A percentile compares a stretch with the other conserved stretches of the same genome.
Evolutionary conservation across 176 grass and related monocot species (phyloP).

Genomic region (Musa itinerans): DNA sequence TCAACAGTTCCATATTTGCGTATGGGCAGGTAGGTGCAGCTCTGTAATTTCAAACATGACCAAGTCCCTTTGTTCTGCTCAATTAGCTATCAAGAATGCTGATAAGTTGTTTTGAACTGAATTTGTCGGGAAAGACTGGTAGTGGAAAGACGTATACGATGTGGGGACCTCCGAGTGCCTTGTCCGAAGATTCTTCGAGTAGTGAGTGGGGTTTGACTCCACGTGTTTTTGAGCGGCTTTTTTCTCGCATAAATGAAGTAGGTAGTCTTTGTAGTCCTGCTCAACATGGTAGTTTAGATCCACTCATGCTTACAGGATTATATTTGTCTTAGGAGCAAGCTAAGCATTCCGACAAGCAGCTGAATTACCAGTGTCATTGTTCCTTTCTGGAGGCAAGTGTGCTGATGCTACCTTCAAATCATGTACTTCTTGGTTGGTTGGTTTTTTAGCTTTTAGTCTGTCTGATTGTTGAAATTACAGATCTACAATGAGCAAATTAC

Average conservation of each 20-base stretch:
- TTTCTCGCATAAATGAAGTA: conserved; percentile 92
- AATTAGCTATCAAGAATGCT: background rate
- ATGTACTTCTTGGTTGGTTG: background rate
- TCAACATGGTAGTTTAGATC: conserved; percentile 2
- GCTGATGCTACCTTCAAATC: conserved; percentile 2
- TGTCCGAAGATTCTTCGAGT: conserved; percentile 54
- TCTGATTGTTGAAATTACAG: conserved; percentile 33
- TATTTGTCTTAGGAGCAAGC: conserved; percentile 68
- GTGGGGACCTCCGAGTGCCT: conserved; percentile 78
- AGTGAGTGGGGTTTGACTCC: conserved; percentile 75
- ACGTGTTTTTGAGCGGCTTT: conserved; percentile 88
- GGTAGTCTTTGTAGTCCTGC: conserved; percentile 9
- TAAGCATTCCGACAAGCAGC: conserved; percentile 63
- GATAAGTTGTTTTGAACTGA: background rate
- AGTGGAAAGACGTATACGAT: conserved; percentile 98
- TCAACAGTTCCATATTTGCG: conserved; percentile 99
- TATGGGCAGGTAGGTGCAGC: conserved; percentile 70
- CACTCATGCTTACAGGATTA: conserved; percentile 12
- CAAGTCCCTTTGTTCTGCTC: conserved; percentile 2
- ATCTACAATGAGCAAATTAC: conserved; percentile 99
- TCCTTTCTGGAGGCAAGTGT: conserved; percentile 89
- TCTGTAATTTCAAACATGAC: background rate
- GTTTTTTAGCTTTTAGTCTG: conserved; percentile 2
- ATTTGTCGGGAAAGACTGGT: conserved; percentile 60
- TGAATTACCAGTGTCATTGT: conserved; percentile 76